A percentile compares a stretch with the other conserved stretches of the same genome.
Evolutionary conservation across 306 rosid genomes (phyloP).

Genomic region (Trifolium pratense): DNA sequence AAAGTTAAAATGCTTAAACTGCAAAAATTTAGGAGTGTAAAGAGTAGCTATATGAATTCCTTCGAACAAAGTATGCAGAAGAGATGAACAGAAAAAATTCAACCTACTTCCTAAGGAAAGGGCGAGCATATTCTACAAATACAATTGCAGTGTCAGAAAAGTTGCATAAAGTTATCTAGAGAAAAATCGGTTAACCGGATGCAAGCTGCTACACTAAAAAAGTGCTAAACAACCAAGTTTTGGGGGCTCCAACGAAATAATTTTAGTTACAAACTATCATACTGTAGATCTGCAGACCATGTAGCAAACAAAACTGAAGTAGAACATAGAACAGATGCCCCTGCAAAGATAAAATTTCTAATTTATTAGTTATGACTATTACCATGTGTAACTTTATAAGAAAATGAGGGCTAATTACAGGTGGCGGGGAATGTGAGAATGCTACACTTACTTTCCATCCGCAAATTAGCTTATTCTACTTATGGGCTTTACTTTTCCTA

Average conservation of each 20-base stretch:
- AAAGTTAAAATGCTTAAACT: constrained; percentile 1
- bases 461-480: constrained; percentile 15
- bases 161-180: neutral
- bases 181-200: constrained; percentile 1
- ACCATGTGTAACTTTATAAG: neutral
- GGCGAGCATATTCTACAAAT: neutral
- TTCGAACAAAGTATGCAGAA: neutral
- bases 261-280: constrained; percentile 24
- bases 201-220: constrained; percentile 15
- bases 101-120: neutral
- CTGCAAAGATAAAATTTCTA: constrained; percentile 41
- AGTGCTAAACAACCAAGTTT: neutral
- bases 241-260: constrained; percentile 21
- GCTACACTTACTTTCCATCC: constrained; percentile 3
- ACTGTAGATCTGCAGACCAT: constrained; percentile 34
- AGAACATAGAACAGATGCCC: constrained; percentile 35
- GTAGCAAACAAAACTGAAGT: constrained; percentile 37
- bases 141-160: neutral
- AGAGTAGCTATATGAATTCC: constrained; percentile 1
- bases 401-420: too few species aligned
- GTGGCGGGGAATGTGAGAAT: neutral
- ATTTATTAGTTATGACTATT: neutral
- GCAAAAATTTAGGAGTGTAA: neutral
- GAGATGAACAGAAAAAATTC: neutral
- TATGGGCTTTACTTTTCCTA: neutral